Percentiles rank a stretch among this genome's conserved stretches.
Conservation (phyloP, 2,329 filamentous ascomycete species). For the Trichoderma sp. region DNA sequence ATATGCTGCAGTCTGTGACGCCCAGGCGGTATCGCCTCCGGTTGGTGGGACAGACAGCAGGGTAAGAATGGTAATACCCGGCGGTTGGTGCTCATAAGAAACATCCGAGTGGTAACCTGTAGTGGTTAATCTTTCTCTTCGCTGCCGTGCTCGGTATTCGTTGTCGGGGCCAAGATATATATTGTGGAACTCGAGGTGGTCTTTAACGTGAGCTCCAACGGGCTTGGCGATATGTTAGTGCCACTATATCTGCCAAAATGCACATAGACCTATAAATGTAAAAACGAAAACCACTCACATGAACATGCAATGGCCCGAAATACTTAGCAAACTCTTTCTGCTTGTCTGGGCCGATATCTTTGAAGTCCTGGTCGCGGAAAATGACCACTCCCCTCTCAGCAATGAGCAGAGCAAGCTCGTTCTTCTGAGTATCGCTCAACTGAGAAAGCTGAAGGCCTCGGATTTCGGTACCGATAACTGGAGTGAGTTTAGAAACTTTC, state of each 20-base stretch:
- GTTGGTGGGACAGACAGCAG: constrained; percentile 55
- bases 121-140: constrained; percentile 16
- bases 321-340: constrained; percentile 22
- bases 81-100: constrained; percentile 56
- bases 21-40: constrained; percentile 54
- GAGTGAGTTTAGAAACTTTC: constrained; percentile 47
- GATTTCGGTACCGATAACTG: constrained; percentile 48
- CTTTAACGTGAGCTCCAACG: constrained; percentile 24
- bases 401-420: constrained; percentile 55
- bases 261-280: not conserved
- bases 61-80: constrained; percentile 54
- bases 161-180: constrained; percentile 24
- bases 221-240: not conserved
- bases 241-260: not conserved
- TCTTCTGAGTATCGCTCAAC: constrained; percentile 49
- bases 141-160: constrained; percentile 15
- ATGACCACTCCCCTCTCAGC: constrained; percentile 54
- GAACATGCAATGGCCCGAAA: constrained; percentile 19
- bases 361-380: constrained; percentile 52
- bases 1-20: constrained; percentile 52
- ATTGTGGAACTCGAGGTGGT: constrained; percentile 23
- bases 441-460: constrained; percentile 50
- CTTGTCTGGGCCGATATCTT: constrained; percentile 18
- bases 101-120: constrained; percentile 55
- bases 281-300: not conserved